These are phyloP conservation scores for Fusarium sulawesiense DNA, from an alignment of 2,329 filamentous ascomycete species.

Conservation along the genomic window DNA sequence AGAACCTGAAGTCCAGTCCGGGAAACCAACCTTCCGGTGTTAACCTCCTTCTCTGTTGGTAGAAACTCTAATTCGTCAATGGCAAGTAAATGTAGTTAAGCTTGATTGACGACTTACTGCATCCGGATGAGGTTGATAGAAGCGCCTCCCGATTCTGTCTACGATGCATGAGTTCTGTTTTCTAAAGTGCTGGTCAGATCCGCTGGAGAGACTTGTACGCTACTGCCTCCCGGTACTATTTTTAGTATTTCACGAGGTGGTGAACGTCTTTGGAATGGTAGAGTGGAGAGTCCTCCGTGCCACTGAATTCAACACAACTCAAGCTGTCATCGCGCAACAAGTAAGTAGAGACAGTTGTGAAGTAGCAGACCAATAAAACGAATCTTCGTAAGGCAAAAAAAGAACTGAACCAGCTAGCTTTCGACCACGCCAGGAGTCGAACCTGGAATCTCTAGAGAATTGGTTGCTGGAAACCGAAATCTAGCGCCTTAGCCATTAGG, in stretches of 20 bases:
- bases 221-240: background rate
- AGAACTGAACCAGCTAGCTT: too few species aligned
- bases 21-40: background rate
- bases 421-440: conserved; percentile 32
- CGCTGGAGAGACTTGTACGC: background rate
- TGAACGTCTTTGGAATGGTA: background rate
- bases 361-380: too few species aligned
- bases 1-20: background rate
- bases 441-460: conserved; percentile 33
- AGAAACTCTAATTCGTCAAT: too few species aligned
- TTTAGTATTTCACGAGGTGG: background rate
- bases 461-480: conserved; percentile 13
- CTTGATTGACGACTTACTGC: rapidly evolving
- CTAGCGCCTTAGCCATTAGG: conserved; percentile 35
- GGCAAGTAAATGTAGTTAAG: background rate
- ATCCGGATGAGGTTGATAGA: background rate
- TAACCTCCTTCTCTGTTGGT: background rate
- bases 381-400: background rate
- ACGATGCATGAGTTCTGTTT: background rate
- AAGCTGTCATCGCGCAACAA: background rate
- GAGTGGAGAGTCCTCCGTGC: too few species aligned
- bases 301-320: background rate
- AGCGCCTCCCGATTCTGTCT: rapidly evolving
- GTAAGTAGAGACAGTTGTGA: too few species aligned
- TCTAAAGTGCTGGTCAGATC: too few species aligned